These are phyloP conservation scores for Pleurotus djamor DNA, from an alignment of 768 basidiomycete species.

Conservation along the genomic window DNA sequence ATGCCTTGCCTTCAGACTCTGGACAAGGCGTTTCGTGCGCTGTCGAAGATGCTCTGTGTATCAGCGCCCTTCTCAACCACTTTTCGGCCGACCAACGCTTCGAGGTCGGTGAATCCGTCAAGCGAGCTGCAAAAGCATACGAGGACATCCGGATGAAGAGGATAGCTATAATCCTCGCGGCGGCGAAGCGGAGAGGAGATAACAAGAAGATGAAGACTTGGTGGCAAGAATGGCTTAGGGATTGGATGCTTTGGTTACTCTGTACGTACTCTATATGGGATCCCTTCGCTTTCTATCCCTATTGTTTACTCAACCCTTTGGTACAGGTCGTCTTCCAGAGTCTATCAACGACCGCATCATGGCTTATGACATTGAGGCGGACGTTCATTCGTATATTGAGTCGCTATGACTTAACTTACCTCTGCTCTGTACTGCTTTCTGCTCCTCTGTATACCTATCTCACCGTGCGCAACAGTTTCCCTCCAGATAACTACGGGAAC, in stretches of 20 bases:
- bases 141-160: conserved; percentile 30
- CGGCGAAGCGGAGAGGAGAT: conserved; percentile 27
- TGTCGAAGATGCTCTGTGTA: conserved; percentile 34
- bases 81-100: conserved; percentile 17
- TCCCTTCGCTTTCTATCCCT: too few species aligned
- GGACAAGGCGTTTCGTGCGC: conserved; percentile 41
- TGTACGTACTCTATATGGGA: conserved; percentile 19
- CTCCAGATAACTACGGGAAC: too few species aligned
- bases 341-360: conserved; percentile 22
- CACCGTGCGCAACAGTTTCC: too few species aligned
- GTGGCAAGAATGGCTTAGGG: conserved; percentile 28
- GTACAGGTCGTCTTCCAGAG: conserved; percentile 18
- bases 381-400: conserved; percentile 17
- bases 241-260: conserved; percentile 27
- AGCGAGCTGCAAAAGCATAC: conserved; percentile 23
- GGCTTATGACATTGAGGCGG: conserved; percentile 23
- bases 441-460: too few species aligned
- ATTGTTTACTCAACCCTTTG: too few species aligned
- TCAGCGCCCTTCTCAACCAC: conserved; percentile 32
- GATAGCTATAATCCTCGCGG: conserved; percentile 26
- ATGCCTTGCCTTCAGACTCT: conserved; percentile 39
- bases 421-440: too few species aligned
- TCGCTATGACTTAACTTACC: too few species aligned
- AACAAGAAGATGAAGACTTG: conserved; percentile 26
- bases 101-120: conserved; percentile 14